Conservation (phyloP, 768 basidiomycete species). For the Lentinula edodes region DNA sequence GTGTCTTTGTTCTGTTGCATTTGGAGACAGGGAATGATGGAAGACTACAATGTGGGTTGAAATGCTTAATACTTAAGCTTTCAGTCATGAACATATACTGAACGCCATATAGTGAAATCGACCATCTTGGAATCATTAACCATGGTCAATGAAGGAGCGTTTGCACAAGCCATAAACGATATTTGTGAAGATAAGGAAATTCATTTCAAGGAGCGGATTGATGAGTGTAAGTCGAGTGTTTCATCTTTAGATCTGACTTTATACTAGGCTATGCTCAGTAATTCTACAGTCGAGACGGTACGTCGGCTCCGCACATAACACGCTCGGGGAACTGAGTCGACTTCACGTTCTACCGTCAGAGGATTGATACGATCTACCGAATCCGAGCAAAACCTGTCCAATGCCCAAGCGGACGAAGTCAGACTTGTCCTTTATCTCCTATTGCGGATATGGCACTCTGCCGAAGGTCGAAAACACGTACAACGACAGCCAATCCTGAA, state of each 20-base stretch:
- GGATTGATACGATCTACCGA: background rate
- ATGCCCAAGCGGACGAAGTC: slow-evolving; percentile 3
- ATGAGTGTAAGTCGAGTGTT: slow-evolving; percentile 23
- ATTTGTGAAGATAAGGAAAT: slow-evolving; percentile 16
- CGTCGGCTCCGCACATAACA: background rate
- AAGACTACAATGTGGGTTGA: background rate
- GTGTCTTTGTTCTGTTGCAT: background rate
- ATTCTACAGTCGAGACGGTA: slow-evolving; percentile 4
- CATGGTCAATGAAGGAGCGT: slow-evolving; percentile 12
- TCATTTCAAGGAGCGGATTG: slow-evolving; percentile 22
- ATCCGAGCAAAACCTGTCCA: slow-evolving; percentile 3
- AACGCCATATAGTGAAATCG: slow-evolving; percentile 23
- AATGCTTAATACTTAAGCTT: slow-evolving; percentile 9
- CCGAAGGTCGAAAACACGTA: slow-evolving; percentile 12
- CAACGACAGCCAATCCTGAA: slow-evolving; percentile 13
- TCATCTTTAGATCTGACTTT: background rate
- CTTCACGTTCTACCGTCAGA: background rate
- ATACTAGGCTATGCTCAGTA: background rate
- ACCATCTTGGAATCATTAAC: slow-evolving; percentile 26
- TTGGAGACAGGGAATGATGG: background rate
- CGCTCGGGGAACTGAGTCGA: background rate
- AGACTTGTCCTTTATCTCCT: slow-evolving; percentile 22
- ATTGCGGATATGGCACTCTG: slow-evolving; percentile 27
- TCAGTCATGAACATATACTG: slow-evolving; percentile 12
- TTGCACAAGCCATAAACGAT: slow-evolving; percentile 5